phyloP scores from a whole-genome alignment of 2,329 filamentous ascomycete genomes.

The Kalaharituber pfeilii region DNA sequence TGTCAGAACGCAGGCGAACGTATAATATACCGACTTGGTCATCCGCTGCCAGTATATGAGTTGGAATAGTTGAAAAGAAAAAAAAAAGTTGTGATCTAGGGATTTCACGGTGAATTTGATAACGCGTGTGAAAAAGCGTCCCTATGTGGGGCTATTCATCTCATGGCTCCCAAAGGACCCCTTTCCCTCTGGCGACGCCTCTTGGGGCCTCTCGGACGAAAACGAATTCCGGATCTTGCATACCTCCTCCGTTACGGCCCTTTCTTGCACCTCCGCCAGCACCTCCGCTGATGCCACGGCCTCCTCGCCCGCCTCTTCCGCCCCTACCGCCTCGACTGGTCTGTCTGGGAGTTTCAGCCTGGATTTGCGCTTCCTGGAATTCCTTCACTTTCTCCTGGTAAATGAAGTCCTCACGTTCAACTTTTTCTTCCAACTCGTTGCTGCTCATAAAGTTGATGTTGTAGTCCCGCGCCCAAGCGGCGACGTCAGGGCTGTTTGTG shows the following conservation, averaged over 20 bases:
- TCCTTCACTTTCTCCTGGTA: conserved; percentile 18
- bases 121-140: neutral
- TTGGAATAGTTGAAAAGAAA: neutral
- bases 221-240: conserved; percentile 19
- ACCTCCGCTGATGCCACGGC: conserved; percentile 5
- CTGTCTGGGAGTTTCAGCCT: conserved; percentile 1
- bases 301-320: conserved; percentile 2
- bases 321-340: conserved; percentile 2
- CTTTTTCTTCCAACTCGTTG: conserved; percentile 14
- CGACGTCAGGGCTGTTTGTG: conserved; percentile 20
- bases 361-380: conserved; percentile 12
- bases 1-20: no score
- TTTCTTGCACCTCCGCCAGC: conserved; percentile 3
- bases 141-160: neutral
- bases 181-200: conserved; percentile 23
- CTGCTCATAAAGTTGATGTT: conserved; percentile 16
- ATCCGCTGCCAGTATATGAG: neutral
- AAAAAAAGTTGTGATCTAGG: neutral
- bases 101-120: neutral
- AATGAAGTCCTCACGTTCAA: conserved; percentile 18
- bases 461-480: conserved; percentile 20
- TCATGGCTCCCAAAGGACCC: conserved; percentile 23
- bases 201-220: conserved; percentile 22
- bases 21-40: neutral
- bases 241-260: conserved; percentile 6